These are phyloP conservation scores for Mikania micrantha DNA, from an alignment of 129 eudicot species.

Conservation along the genomic window DNA sequence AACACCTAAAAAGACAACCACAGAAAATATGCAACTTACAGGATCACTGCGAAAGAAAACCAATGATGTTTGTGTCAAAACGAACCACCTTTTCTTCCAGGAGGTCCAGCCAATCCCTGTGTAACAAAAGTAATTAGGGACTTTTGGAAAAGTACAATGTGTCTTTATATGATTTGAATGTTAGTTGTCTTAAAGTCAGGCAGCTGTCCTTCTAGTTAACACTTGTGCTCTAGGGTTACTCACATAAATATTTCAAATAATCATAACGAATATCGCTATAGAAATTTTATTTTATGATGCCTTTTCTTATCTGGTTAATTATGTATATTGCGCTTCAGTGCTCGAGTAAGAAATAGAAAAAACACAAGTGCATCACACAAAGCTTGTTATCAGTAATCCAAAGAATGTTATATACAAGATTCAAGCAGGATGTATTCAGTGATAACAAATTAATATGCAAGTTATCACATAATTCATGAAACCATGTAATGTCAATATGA, in stretches of 20 bases:
- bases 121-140: conserved; percentile 16
- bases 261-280: not conserved
- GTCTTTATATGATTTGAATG: not conserved
- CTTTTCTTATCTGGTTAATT: not conserved
- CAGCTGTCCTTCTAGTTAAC: not conserved
- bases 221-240: no score
- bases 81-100: conserved; percentile 98
- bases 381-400: not conserved
- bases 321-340: conserved; percentile 2
- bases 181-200: not conserved
- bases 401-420: not conserved
- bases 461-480: not conserved
- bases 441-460: not conserved
- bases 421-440: not conserved
- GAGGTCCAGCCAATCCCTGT: conserved; percentile 98
- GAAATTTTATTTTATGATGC: not conserved
- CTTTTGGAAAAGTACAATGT: not conserved
- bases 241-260: not conserved
- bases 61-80: conserved; percentile 83
- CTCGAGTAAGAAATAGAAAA: not conserved
- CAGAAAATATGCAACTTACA: conserved; percentile 39
- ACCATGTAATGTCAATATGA: not conserved
- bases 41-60: conserved; percentile 95
- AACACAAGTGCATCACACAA: not conserved
- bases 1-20: conserved; percentile 5